Base-by-base conservation (phyloP, 164 flowering plant species). In the Magnolia sinica region DNA sequence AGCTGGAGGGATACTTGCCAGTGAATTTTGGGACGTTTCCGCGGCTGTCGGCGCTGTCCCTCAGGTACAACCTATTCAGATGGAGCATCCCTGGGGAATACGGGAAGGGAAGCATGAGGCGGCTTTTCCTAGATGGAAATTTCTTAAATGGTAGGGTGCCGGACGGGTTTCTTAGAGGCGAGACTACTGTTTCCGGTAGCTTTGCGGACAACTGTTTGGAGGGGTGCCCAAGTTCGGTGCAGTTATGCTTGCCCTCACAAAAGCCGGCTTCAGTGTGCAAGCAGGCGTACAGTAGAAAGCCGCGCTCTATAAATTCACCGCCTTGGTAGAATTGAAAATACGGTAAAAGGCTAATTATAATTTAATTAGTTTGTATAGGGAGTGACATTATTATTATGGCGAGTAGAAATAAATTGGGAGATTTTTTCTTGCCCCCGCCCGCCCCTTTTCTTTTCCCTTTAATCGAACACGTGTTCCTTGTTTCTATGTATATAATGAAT, bases 81-180 rank as follows among this genome's bases (percentile, higher is more conserved):
- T 96, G 96, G n/a, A 83, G 81, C 24, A 93, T 95, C 77, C 95
- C 97, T 37, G 59, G 67, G 88, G 89, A 84, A 72, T 91, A 79
- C 79, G 83, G 90, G 67, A 89, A 83, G 73, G 73, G 76, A 73
- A 68, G 84, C 0, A 65, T 95, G 76, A 86, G 75, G 81, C 84
- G 98, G 79, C 72, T 95, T 81, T 92, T 72, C 70, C 74, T 93
- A 52, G 97, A 92, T 68, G 97, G 97, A 19, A 95, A 95, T 79
- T 93, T 79, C 83, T 67, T 95, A 75, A 91, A 79, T 18, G 98
- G 98, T 29, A 87, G 82, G 55, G 91, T 90, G 51, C 97, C 98
- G 85, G 77, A 70, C 11, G 87, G 81, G 74, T 82, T 94, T 0
- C 81, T 94, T 0, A 78, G 82, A n/a, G 81, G 50, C 14, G 63